Evolutionary conservation across 78 protist genomes (phyloP).

Genomic region (Reticulomyxa filosa): DNA sequence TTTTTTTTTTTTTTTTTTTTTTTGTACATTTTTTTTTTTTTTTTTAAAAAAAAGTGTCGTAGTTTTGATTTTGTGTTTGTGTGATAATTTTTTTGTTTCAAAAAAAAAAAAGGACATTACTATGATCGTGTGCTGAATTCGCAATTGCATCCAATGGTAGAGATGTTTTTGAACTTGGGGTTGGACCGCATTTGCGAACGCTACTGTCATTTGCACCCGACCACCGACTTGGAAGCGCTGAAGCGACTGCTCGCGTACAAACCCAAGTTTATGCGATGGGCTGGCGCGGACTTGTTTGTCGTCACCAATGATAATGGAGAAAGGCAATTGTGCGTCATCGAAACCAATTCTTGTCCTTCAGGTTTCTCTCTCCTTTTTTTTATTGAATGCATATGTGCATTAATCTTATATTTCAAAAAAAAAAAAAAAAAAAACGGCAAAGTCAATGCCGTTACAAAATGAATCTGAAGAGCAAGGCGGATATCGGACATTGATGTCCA

Average conservation of each 20-base stretch:
- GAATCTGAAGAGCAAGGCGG: not conserved
- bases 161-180: conserved; percentile 15
- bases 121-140: conserved; percentile 21
- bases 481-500: not conserved
- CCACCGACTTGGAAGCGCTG: not conserved
- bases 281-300: conserved; percentile 25
- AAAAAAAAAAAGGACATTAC: too few species aligned
- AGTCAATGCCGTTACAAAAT: not conserved
- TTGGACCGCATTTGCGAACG: conserved; percentile 20
- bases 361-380: conserved; percentile 3
- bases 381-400: not conserved
- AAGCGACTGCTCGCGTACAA: conserved; percentile 15
- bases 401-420: not conserved
- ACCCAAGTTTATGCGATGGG: conserved; percentile 27
- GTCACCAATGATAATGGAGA: conserved; percentile 9
- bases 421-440: not conserved
- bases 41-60: too few species aligned
- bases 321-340: conserved; percentile 21
- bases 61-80: too few species aligned
- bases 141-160: conserved; percentile 15
- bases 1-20: too few species aligned
- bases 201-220: conserved; percentile 20
- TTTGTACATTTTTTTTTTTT: too few species aligned
- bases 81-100: too few species aligned
- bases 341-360: conserved; percentile 42